Percentiles rank a stretch among this genome's conserved stretches.
These are phyloP conservation scores for Dionaea muscipula DNA, from an alignment of 179 eudicot species.

Conservation along the genomic window DNA sequence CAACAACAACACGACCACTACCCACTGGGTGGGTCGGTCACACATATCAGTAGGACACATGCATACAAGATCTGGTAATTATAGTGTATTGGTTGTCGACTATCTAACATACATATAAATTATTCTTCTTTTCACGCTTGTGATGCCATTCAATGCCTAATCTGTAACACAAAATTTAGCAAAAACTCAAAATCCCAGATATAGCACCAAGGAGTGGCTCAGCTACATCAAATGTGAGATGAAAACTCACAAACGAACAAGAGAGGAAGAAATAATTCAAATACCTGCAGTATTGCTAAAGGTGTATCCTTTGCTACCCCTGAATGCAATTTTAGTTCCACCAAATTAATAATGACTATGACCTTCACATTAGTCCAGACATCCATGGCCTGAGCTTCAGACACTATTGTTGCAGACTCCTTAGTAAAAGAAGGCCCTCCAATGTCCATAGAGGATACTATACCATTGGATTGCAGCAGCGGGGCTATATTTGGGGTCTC, in stretches of 20 bases:
- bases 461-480: conserved; percentile 29
- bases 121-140: no score
- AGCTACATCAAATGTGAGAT: no score
- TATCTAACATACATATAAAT: no score
- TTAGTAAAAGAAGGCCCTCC: conserved; percentile 24
- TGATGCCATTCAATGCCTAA: no score
- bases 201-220: not conserved
- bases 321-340: conserved; percentile 71
- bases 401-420: conserved; percentile 25
- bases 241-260: not conserved
- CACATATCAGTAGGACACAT: no score
- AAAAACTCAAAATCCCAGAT: not conserved
- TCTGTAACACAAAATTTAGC: not conserved
- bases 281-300: conserved; percentile 81
- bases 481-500: conserved; percentile 68
- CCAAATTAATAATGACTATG: conserved; percentile 52
- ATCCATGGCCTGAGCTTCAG: conserved; percentile 27
- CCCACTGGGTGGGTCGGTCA: no score
- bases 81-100: no score
- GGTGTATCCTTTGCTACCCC: conserved; percentile 66
- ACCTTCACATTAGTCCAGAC: conserved; percentile 57
- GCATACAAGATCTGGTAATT: no score
- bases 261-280: not conserved
- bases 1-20: no score
- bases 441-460: conserved; percentile 20